Conservation (phyloP, 2,329 filamentous ascomycete genomes). For the Cladophialophora chaetospira region DNA sequence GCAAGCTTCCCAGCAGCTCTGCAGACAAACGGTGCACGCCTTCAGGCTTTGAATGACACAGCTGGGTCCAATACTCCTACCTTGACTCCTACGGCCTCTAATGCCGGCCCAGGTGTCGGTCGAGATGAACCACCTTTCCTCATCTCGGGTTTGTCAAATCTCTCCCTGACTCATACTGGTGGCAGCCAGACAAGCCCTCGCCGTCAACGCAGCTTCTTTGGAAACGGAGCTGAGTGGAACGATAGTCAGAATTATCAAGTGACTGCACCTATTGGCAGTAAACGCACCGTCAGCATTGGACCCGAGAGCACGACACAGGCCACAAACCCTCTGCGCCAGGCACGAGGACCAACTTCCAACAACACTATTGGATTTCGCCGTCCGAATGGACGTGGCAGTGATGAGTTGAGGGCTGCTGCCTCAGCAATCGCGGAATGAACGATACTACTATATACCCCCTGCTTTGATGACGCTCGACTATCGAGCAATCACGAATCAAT, state of each 20-base stretch:
- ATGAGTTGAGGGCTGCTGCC: slow-evolving; percentile 65
- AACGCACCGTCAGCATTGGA: slow-evolving; percentile 61
- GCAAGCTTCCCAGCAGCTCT: slow-evolving; percentile 79
- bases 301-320: slow-evolving; percentile 59
- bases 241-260: slow-evolving; percentile 35
- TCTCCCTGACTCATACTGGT: slow-evolving; percentile 55
- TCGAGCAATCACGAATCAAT: slow-evolving; percentile 34
- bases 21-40: slow-evolving; percentile 62
- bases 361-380: slow-evolving; percentile 60
- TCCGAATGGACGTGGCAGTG: slow-evolving; percentile 66
- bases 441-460: slow-evolving; percentile 33
- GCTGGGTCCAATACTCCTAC: slow-evolving; percentile 66
- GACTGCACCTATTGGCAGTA: slow-evolving; percentile 64
- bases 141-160: slow-evolving; percentile 63
- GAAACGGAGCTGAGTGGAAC: slow-evolving; percentile 30
- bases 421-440: slow-evolving; percentile 61
- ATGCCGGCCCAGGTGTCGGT: slow-evolving; percentile 49
- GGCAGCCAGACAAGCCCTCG: slow-evolving; percentile 46
- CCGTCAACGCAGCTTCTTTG: slow-evolving; percentile 33
- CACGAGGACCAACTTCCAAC: slow-evolving; percentile 62
- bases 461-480: slow-evolving; percentile 31
- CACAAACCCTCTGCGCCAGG: slow-evolving; percentile 61
- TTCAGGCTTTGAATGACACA: slow-evolving; percentile 59
- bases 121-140: slow-evolving; percentile 61
- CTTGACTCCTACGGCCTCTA: slow-evolving; percentile 62